A percentile compares a stretch with the other conserved stretches of the same genome.
These are phyloP conservation scores for Epichloe amarillans DNA, from an alignment of 2,329 filamentous ascomycete species.

Conservation along the genomic window DNA sequence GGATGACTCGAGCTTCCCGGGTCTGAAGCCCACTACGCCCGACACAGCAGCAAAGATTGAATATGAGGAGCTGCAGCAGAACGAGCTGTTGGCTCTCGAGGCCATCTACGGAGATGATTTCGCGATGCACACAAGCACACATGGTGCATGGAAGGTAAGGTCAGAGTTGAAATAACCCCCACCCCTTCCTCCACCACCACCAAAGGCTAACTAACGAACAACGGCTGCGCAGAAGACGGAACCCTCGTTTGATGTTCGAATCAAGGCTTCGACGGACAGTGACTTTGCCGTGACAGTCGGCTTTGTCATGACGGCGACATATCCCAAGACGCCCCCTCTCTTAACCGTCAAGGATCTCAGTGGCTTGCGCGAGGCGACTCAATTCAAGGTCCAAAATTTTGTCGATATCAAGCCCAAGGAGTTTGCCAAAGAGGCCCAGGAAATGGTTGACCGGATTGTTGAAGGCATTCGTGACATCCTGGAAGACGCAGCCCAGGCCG, in stretches of 20 bases:
- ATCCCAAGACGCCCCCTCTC: slow-evolving; percentile 71
- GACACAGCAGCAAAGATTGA: slow-evolving; percentile 36
- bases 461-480: slow-evolving; percentile 61
- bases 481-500: slow-evolving; percentile 71
- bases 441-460: slow-evolving; percentile 53
- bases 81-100: slow-evolving; percentile 73
- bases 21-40: slow-evolving; percentile 30
- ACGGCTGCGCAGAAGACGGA: slow-evolving; percentile 51
- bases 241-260: slow-evolving; percentile 65
- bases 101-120: slow-evolving; percentile 90
- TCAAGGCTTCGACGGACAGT: slow-evolving; percentile 61
- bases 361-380: slow-evolving; percentile 55
- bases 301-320: slow-evolving; percentile 77
- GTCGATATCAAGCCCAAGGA: slow-evolving; percentile 44
- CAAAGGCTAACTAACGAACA: neutral
- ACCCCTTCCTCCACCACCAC: slow-evolving; percentile 5
- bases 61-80: slow-evolving; percentile 74
- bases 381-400: slow-evolving; percentile 54
- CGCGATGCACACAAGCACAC: slow-evolving; percentile 54
- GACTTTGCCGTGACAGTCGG: slow-evolving; percentile 59
- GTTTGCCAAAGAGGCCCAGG: slow-evolving; percentile 37
- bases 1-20: slow-evolving; percentile 38
- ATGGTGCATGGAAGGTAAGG: slow-evolving; percentile 73
- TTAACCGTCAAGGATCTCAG: slow-evolving; percentile 53
- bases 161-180: neutral